phyloP scores from a whole-genome alignment of 768 basidiomycete species.

The Lepiota venenata region DNA sequence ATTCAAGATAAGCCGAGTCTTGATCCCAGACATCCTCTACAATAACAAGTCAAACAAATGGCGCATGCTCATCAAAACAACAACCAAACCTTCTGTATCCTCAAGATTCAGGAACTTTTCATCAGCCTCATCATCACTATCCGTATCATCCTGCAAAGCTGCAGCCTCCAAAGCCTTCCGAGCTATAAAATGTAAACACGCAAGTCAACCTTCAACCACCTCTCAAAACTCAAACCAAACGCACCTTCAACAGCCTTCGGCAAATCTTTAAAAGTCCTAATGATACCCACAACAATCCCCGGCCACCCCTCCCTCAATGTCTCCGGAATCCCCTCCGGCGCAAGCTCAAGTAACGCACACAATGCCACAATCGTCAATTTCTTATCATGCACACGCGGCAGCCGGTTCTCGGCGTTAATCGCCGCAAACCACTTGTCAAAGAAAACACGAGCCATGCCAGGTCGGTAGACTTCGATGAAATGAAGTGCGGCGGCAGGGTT shows the following conservation, averaged over 20 bases:
- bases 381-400: conserved; percentile 90
- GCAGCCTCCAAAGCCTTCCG: conserved; percentile 58
- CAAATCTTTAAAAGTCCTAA: conserved; percentile 74
- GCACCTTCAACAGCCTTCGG: conserved; percentile 69
- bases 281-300: conserved; percentile 63
- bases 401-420: conserved; percentile 54
- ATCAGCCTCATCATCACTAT: conserved; percentile 33
- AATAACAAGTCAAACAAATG: conserved; percentile 14
- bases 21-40: conserved; percentile 89
- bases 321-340: conserved; percentile 52
- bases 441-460: conserved; percentile 68
- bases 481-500: conserved; percentile 77
- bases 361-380: conserved; percentile 76
- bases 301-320: conserved; percentile 69
- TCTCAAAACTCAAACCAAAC: conserved; percentile 4
- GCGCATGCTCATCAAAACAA: not conserved
- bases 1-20: conserved; percentile 83
- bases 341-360: conserved; percentile 73
- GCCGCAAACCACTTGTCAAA: conserved; percentile 83
- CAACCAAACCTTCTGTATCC: conserved; percentile 52
- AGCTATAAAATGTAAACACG: conserved; percentile 27
- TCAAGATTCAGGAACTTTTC: conserved; percentile 53
- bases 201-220: not conserved
- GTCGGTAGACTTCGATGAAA: conserved; percentile 59
- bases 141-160: conserved; percentile 27